phyloP scores from a whole-genome alignment of 371 early-diverging fungal genomes.

The Sporodiniella umbellata region DNA sequence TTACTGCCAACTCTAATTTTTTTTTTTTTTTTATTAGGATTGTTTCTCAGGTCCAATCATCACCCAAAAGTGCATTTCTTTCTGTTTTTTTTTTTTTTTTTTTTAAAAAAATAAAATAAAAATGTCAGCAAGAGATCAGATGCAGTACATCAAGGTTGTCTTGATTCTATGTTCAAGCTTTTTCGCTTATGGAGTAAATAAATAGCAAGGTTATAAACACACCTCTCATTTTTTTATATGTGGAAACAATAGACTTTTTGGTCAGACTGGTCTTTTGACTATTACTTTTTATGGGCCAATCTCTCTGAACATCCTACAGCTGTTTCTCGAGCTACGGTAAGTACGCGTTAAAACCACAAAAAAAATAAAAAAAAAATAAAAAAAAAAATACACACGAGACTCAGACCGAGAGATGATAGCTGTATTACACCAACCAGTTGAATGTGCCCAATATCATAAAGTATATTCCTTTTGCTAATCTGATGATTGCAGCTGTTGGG shows the following conservation, averaged over 20 bases:
- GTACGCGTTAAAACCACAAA: no score
- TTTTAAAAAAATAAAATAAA: neutral
- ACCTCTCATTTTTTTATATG: no score
- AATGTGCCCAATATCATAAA: conserved; percentile 43
- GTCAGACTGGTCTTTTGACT: conserved; percentile 53
- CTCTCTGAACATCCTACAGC: conserved; percentile 41
- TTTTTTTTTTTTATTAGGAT: no score
- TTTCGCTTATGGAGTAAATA: conserved; percentile 45
- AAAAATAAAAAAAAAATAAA: no score
- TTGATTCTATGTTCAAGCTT: conserved; percentile 48
- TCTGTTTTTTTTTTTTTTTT: neutral
- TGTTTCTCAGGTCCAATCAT: neutral
- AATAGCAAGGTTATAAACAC: no score
- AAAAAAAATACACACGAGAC: no score
- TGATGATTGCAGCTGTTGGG: conserved; percentile 44
- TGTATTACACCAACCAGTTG: conserved; percentile 37
- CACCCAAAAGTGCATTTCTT: neutral
- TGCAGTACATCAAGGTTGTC: conserved; percentile 42
- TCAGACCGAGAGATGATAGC: conserved; percentile 15
- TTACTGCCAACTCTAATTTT: no score
- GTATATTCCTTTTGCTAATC: conserved; percentile 44
- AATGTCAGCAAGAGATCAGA: conserved; percentile 27
- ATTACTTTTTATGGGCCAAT: conserved; percentile 45
- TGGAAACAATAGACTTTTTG: conserved; percentile 50
- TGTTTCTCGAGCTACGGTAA: conserved; percentile 40